Percentiles rank a stretch among this genome's conserved stretches.
These are phyloP conservation scores for Dictyophora rubrovolvata DNA, from an alignment of 768 basidiomycete genomes.

Conservation along the genomic window DNA sequence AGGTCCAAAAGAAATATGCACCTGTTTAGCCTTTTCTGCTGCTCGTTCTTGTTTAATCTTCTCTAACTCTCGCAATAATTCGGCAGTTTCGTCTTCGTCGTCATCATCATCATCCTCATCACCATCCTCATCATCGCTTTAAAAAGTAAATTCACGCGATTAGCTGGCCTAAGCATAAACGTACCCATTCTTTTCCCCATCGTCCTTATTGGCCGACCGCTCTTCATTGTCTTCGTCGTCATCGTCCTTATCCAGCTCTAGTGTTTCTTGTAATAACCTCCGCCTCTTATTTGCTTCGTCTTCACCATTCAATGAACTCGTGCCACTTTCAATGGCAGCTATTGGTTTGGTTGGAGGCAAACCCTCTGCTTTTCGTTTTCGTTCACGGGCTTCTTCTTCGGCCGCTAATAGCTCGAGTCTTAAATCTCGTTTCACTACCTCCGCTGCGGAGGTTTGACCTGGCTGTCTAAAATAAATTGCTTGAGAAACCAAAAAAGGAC, in stretches of 20 bases:
- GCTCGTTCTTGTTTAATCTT: slow-evolving; percentile 96
- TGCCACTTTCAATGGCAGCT: slow-evolving; percentile 29
- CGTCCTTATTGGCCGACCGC: slow-evolving; percentile 22
- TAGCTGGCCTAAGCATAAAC: neutral
- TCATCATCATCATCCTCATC: slow-evolving; percentile 44
- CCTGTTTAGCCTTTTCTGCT: slow-evolving; percentile 71
- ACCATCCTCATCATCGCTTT: slow-evolving; percentile 25
- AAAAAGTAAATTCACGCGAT: slow-evolving; percentile 2
- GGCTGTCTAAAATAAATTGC: slow-evolving; percentile 46
- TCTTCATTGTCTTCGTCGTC: slow-evolving; percentile 52
- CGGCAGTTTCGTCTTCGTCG: slow-evolving; percentile 88
- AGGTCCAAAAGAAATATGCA: slow-evolving; percentile 14
- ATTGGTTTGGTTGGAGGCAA: slow-evolving; percentile 24
- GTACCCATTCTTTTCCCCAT: slow-evolving; percentile 21
- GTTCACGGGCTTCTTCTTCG: slow-evolving; percentile 78
- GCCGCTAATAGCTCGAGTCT: slow-evolving; percentile 74
- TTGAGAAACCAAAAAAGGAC: neutral
- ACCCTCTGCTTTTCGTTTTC: slow-evolving; percentile 89
- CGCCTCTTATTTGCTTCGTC: slow-evolving; percentile 67
- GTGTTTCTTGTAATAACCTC: slow-evolving; percentile 77
- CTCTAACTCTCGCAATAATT: slow-evolving; percentile 91
- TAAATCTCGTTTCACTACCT: slow-evolving; percentile 73
- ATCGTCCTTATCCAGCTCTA: slow-evolving; percentile 86
- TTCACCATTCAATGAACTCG: slow-evolving; percentile 33
- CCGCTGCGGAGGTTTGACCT: slow-evolving; percentile 74